Evolutionary conservation across 306 rosid species (phyloP).

Genomic region (Delonix regia): DNA sequence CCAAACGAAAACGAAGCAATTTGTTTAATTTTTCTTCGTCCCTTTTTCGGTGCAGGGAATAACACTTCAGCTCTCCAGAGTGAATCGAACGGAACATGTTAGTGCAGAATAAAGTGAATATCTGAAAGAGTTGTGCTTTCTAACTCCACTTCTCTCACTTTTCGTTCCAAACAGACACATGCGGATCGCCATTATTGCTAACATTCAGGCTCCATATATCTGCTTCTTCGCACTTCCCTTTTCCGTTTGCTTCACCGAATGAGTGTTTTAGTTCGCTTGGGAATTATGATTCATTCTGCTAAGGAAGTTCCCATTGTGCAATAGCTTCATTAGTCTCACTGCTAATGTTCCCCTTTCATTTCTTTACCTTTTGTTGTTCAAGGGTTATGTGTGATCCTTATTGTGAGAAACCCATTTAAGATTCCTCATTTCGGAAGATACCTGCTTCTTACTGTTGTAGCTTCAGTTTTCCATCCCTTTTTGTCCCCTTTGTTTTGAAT

Average conservation of each 20-base stretch:
- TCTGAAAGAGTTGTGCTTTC: not conserved
- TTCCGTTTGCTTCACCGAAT: not conserved
- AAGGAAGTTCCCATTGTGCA: not conserved
- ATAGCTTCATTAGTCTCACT: not conserved
- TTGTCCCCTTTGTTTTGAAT: not conserved
- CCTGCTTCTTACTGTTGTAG: not conserved
- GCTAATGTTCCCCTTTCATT: not conserved
- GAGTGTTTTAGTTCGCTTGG: not conserved
- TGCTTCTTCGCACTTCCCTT: not conserved
- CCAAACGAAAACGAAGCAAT: no score
- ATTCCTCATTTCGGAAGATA: not conserved
- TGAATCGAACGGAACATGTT: not conserved
- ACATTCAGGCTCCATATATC: not conserved
- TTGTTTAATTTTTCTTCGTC: no score
- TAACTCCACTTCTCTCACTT: slow-evolving; percentile 4
- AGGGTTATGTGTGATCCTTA: not conserved
- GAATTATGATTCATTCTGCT: not conserved
- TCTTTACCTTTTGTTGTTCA: not conserved
- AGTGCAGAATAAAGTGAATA: slow-evolving; percentile 34
- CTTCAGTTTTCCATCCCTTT: not conserved
- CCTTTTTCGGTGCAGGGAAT: no score
- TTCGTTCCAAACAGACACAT: not conserved
- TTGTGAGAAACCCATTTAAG: not conserved
- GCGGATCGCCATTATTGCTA: not conserved
- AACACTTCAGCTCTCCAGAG: no score